Conservation (phyloP, 2,329 filamentous ascomycete genomes). For the Ophiostoma sp. region DNA sequence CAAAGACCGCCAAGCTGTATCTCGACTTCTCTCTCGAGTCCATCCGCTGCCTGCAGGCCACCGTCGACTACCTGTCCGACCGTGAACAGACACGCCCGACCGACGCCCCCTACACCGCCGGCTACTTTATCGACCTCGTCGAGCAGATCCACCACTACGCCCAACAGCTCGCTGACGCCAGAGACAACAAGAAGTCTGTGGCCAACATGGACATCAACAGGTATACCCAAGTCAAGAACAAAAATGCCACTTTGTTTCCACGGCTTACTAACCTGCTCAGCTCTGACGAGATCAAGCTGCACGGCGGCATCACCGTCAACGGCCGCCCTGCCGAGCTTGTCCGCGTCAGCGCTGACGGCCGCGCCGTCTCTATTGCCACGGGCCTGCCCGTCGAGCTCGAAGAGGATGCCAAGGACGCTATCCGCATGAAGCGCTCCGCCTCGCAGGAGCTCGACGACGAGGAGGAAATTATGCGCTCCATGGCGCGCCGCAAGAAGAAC, state of each 20-base stretch:
- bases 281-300: slow-evolving; percentile 68
- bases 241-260: background rate
- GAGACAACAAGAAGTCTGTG: slow-evolving; percentile 38
- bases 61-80: slow-evolving; percentile 78
- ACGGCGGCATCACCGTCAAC: slow-evolving; percentile 75
- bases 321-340: slow-evolving; percentile 81
- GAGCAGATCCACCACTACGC: slow-evolving; percentile 91
- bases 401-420: slow-evolving; percentile 42
- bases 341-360: slow-evolving; percentile 72
- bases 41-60: slow-evolving; percentile 83
- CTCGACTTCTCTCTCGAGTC: slow-evolving; percentile 86
- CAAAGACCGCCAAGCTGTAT: slow-evolving; percentile 66
- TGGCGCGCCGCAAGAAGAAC: slow-evolving; percentile 94
- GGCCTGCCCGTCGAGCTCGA: slow-evolving; percentile 58
- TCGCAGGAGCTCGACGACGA: slow-evolving; percentile 70
- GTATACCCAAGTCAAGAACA: slow-evolving; percentile 38
- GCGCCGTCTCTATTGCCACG: slow-evolving; percentile 71
- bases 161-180: slow-evolving; percentile 69
- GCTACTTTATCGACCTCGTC: slow-evolving; percentile 93
- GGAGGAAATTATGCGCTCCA: slow-evolving; percentile 79
- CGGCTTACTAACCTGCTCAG: slow-evolving; percentile 29
- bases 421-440: slow-evolving; percentile 60
- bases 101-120: slow-evolving; percentile 89
- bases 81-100: slow-evolving; percentile 76
- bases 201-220: slow-evolving; percentile 52